These are phyloP conservation scores for Trypanosoma caninum DNA, from an alignment of 208 protist genomes.

Conservation along the genomic window DNA sequence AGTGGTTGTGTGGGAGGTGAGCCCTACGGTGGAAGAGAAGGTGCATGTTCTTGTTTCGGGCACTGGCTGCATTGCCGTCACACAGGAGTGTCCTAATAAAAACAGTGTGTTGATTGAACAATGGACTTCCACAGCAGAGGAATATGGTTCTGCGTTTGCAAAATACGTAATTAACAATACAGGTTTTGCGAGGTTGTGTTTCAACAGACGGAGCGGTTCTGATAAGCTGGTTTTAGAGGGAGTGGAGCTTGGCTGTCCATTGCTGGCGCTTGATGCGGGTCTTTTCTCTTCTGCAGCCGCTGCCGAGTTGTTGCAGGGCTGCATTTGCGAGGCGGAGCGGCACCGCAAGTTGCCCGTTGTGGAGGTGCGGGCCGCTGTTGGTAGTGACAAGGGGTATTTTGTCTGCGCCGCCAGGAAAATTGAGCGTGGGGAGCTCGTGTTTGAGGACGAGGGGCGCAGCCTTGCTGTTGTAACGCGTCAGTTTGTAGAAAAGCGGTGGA, in stretches of 20 bases:
- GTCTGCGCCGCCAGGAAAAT: constrained; percentile 51
- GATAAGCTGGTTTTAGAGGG: constrained; percentile 18
- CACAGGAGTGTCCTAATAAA: background rate
- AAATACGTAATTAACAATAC: constrained; percentile 30
- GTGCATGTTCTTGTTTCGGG: constrained; percentile 17
- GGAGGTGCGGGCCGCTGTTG: constrained; percentile 10
- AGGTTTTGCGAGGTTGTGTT: constrained; percentile 26
- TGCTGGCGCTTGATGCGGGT: constrained; percentile 2
- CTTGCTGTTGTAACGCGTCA: constrained; percentile 70
- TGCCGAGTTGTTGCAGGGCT: constrained; percentile 10
- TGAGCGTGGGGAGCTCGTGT: constrained; percentile 54
- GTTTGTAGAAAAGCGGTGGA: constrained; percentile 62
- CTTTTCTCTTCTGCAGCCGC: background rate
- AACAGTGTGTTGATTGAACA: constrained; percentile 11
- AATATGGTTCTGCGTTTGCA: constrained; percentile 21
- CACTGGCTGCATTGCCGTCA: constrained; percentile 2
- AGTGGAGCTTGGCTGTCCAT: constrained; percentile 17
- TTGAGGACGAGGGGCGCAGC: constrained; percentile 72
- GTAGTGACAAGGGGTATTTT: constrained; percentile 50
- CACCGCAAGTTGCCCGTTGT: background rate
- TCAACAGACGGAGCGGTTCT: constrained; percentile 9
- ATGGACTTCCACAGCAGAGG: constrained; percentile 10
- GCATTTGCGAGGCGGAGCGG: constrained; percentile 11
- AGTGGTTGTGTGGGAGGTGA: constrained; percentile 46
- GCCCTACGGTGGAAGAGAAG: background rate